Evolutionary conservation across 1,139 yeast genomes (phyloP).

Genomic region (Blastobotrys proliferans): DNA sequence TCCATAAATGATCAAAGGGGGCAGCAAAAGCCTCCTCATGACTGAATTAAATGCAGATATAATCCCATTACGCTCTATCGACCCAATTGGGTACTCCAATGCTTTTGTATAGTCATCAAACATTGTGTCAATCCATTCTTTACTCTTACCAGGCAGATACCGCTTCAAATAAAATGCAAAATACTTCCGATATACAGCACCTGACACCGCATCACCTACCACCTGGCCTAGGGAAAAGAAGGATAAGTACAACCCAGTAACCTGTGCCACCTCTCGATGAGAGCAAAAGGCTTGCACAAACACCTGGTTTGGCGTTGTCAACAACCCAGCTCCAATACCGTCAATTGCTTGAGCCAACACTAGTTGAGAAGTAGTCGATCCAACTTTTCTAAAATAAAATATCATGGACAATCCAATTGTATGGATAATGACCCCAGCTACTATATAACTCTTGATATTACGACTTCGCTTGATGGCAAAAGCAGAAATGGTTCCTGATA

Average conservation of each 20-base stretch:
- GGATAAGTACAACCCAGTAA: slow-evolving; percentile 24
- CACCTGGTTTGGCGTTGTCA: slow-evolving; percentile 23
- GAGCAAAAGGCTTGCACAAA: slow-evolving; percentile 22
- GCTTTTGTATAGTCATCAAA: slow-evolving; percentile 18
- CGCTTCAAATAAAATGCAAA: slow-evolving; percentile 13
- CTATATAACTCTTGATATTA: slow-evolving; percentile 54
- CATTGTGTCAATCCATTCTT: slow-evolving; percentile 12
- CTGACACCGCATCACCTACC: slow-evolving; percentile 21
- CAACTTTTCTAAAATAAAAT: slow-evolving; percentile 16
- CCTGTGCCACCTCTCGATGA: slow-evolving; percentile 23
- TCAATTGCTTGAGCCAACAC: slow-evolving; percentile 20
- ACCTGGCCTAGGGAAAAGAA: slow-evolving; percentile 22
- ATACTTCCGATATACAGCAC: slow-evolving; percentile 18
- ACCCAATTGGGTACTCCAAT: slow-evolving; percentile 15
- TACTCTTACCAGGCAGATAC: slow-evolving; percentile 10
- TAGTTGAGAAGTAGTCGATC: slow-evolving; percentile 18
- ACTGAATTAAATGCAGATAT: slow-evolving; percentile 15
- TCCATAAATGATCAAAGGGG: slow-evolving; percentile 16
- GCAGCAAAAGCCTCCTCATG: slow-evolving; percentile 17
- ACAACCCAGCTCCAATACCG: slow-evolving; percentile 25
- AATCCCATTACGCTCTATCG: slow-evolving; percentile 16
- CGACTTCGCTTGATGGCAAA: slow-evolving; percentile 45
- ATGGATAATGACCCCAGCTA: slow-evolving; percentile 53
- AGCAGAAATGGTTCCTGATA: slow-evolving; percentile 55
- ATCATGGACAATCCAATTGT: slow-evolving; percentile 48